A percentile compares a stretch with the other conserved stretches of the same genome.
Conservation (phyloP, 805 yeast genomes). For the Komagataella mondaviorum region DNA sequence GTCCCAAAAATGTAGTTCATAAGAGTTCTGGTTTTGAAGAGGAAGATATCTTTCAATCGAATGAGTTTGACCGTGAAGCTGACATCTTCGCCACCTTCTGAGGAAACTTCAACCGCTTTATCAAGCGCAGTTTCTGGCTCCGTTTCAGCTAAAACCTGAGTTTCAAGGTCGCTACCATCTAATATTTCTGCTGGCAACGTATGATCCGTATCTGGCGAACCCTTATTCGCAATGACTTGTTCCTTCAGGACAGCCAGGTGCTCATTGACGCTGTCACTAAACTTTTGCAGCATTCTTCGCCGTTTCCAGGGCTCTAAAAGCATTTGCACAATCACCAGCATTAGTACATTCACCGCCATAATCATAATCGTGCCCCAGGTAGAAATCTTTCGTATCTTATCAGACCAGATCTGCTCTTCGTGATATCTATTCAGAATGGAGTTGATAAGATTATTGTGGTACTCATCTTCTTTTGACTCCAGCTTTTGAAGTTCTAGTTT, state of each 20-base stretch:
- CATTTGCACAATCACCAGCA: constrained; percentile 74
- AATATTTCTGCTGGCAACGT: background rate
- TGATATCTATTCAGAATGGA: constrained; percentile 82
- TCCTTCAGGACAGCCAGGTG: constrained; percentile 20
- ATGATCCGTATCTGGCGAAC: background rate
- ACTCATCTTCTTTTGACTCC: constrained; percentile 53
- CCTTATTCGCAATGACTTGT: background rate
- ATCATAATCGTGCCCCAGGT: constrained; percentile 94
- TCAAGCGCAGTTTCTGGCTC: background rate
- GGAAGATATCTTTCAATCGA: background rate
- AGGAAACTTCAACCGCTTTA: background rate
- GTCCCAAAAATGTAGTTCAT: background rate
- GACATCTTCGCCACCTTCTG: background rate
- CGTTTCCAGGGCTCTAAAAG: constrained; percentile 94
- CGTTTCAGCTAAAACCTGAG: background rate
- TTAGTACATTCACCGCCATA: constrained; percentile 72
- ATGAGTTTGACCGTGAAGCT: no score
- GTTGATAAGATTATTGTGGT: constrained; percentile 55
- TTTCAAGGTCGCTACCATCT: background rate
- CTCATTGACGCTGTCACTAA: constrained; percentile 65
- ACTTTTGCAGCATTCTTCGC: constrained; percentile 61
- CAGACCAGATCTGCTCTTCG: constrained; percentile 97
- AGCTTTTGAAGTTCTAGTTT: constrained; percentile 32
- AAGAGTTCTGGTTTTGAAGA: background rate
- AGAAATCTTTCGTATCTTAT: constrained; percentile 83